Base-by-base conservation (phyloP, 768 basidiomycete genomes). In the Auriscalpium orientale region DNA sequence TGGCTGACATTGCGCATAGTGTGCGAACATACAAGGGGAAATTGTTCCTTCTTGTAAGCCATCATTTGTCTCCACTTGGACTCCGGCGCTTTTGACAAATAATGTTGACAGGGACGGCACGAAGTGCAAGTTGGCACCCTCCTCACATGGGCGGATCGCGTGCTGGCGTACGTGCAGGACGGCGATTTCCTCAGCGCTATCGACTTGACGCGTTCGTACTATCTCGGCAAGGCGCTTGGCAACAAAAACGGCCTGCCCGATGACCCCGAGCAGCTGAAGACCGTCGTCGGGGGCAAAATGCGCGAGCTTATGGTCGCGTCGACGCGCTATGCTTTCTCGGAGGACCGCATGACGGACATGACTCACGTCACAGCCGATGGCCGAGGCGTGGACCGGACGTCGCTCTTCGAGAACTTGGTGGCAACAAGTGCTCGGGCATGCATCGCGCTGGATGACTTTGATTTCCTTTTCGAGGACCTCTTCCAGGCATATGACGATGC, bases 171-270 rank as follows among this genome's bases (percentile, higher is more conserved):
- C 47, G 93, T 98, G 28, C 80, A 91, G 65, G 77, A 79, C 10
- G 93, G 94, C 13, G 85, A 98, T 66, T 95, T 98, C 66, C 76
- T 98, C 46, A 81, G 79, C 49, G 95, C 97, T 3, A 95, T 98
- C 58, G 87, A 95, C 53, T 75, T 95, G 21, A 80, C 91, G 0
- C 80, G 89, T 22, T 76, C 82, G 0, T 99, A 95, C 71, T 93
- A 92, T 68, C 72, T 81, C 15, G 86, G 84, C 9, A 80, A 82
- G 38, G 88, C 89, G 2, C 79, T 81, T n/a, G 91, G 92, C 8
- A 97, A 95, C 65, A 80, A 81, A 50, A 91, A 95, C 60, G 87
- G 87, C 21, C 82, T 99, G 16, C 95, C 97, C 0, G 79, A 82
- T 53, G 80, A 85, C 46, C 71, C 73, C 2, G 65, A 70, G n/a